Conservation (phyloP, 192 early-diverging fungal species). For the Lobosporangium transversale region DNA sequence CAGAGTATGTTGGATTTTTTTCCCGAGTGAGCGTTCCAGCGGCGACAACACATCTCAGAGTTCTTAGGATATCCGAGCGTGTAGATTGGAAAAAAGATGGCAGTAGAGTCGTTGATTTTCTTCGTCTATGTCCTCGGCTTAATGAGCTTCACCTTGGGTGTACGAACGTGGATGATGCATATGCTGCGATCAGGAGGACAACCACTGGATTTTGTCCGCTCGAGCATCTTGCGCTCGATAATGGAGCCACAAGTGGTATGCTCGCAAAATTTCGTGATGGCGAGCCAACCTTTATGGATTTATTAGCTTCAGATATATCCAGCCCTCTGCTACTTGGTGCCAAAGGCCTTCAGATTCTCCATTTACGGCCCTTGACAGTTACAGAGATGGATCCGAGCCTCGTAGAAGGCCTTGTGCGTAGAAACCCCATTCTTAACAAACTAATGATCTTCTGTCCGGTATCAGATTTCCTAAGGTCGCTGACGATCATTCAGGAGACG, state of each 20-base stretch:
- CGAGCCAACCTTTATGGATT: background rate
- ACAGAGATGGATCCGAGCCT: background rate
- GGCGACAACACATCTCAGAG: background rate
- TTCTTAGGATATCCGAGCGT: constrained; percentile 6
- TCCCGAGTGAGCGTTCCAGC: background rate
- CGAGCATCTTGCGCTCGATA: constrained; percentile 11
- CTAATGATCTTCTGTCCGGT: background rate
- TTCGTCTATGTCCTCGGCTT: constrained; percentile 10
- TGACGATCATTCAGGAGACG: constrained; percentile 8
- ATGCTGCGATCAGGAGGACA: background rate
- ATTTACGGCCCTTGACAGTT: background rate
- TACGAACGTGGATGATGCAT: constrained; percentile 1
- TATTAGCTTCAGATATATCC: background rate
- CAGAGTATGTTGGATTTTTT: constrained; percentile 20
- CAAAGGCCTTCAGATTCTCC: background rate
- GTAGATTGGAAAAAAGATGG: constrained; percentile 29
- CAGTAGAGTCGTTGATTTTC: constrained; percentile 6
- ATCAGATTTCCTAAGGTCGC: background rate
- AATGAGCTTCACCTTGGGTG: constrained; percentile 5
- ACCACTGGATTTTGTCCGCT: background rate
- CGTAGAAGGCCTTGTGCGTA: background rate
- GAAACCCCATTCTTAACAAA: background rate
- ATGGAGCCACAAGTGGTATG: background rate
- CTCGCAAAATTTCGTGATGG: background rate
- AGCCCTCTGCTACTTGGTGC: background rate